These are phyloP conservation scores for Globisporangium nagaii DNA, from an alignment of 352 stramenopile species.

Conservation along the genomic window DNA sequence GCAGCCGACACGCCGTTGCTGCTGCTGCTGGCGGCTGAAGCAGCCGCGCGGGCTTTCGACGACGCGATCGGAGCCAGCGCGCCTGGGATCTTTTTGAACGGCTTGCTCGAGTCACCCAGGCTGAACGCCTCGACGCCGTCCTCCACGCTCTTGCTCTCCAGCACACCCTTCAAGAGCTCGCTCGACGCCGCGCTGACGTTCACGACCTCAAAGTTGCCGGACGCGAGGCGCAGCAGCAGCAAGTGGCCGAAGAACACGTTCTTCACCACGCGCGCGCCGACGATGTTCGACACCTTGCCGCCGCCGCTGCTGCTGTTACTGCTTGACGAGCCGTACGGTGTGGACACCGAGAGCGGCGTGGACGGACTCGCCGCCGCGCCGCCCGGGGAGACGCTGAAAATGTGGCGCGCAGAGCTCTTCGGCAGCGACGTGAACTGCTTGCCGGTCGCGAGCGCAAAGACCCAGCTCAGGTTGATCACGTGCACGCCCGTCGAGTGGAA, in stretches of 20 bases:
- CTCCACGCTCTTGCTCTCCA: conserved; percentile 21
- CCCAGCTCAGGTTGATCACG: conserved; percentile 73
- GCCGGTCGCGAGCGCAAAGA: conserved; percentile 44
- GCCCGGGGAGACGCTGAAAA: conserved; percentile 68
- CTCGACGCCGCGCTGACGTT: conserved; percentile 73
- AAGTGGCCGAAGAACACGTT: conserved; percentile 76
- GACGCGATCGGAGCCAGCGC: conserved; percentile 52
- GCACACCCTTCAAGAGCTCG: conserved; percentile 58
- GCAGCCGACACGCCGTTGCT: conserved; percentile 13
- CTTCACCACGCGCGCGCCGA: conserved; percentile 63
- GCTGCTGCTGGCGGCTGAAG: neutral
- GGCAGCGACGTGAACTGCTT: conserved; percentile 58
- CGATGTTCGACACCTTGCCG: conserved; percentile 34
- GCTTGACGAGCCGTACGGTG: conserved; percentile 6
- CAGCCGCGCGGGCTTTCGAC: conserved; percentile 19
- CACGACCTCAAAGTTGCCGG: conserved; percentile 69
- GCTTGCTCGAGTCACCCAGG: conserved; percentile 5
- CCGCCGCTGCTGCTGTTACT: neutral
- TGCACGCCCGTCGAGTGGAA: conserved; percentile 75
- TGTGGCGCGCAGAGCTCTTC: conserved; percentile 65
- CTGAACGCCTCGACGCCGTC: conserved; percentile 4
- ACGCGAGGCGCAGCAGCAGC: conserved; percentile 64
- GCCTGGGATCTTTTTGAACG: conserved; percentile 36
- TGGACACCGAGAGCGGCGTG: neutral
- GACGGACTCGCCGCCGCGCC: conserved; percentile 1